A percentile compares a stretch with the other conserved stretches of the same genome.
phyloP scores from a whole-genome alignment of 2,329 filamentous ascomycete genomes.

The Septoria linicola region DNA sequence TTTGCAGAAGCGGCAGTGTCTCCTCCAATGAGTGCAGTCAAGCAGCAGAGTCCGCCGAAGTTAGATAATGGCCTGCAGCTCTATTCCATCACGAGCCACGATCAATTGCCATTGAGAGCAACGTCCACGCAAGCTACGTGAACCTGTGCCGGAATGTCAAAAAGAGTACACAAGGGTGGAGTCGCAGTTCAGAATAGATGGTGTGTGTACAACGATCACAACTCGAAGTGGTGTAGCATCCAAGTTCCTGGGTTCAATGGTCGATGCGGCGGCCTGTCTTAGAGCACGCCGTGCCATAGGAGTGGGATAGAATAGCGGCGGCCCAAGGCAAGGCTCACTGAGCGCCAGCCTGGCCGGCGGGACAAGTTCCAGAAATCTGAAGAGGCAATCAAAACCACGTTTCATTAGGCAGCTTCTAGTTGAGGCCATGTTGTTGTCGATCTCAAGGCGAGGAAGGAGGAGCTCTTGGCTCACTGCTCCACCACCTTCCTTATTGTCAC shows the following conservation, averaged over 20 bases:
- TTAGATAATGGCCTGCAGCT: no score
- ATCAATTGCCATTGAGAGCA: neutral
- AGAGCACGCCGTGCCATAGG: neutral
- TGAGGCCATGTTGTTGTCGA: slow-evolving; percentile 7
- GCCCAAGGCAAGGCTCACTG: neutral
- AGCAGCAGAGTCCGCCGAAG: no score
- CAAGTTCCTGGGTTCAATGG: slow-evolving; percentile 6
- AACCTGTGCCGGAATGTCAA: no score
- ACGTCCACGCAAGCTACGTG: no score
- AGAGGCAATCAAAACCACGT: slow-evolving; percentile 22
- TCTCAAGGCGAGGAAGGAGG: neutral
- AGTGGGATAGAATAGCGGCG: slow-evolving; percentile 2
- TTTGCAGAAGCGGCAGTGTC: no score
- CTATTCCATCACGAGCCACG: neutral
- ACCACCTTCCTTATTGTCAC: neutral
- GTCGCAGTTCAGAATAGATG: no score
- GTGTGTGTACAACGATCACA: slow-evolving; percentile 1
- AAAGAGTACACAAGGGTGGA: no score
- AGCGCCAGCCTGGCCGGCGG: neutral
- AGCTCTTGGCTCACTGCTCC: neutral
- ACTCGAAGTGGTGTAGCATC: neutral
- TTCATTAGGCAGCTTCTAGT: slow-evolving; percentile 2
- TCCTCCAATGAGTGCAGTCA: no score
- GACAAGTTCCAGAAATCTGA: slow-evolving; percentile 8
- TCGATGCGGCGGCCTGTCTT: slow-evolving; percentile 10